Conservation (phyloP, 352 stramenopile species). For the Globisporangium nodosum region DNA sequence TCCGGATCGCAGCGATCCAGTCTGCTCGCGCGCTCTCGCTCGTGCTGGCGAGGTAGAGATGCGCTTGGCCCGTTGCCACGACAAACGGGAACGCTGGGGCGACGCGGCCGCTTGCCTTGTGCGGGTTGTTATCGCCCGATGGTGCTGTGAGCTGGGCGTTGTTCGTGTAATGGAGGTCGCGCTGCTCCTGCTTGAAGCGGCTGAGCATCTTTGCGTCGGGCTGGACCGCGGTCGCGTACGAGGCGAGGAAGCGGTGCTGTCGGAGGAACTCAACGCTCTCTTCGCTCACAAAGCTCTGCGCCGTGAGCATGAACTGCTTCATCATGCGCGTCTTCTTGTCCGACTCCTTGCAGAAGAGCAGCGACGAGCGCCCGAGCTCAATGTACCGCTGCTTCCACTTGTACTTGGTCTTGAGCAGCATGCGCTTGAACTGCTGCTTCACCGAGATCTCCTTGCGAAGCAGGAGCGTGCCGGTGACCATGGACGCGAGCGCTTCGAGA, state of each 20-base stretch:
- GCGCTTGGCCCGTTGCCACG: constrained; percentile 46
- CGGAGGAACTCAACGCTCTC: constrained; percentile 52
- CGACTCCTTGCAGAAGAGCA: constrained; percentile 46
- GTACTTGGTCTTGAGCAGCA: constrained; percentile 59
- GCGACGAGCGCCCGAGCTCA: constrained; percentile 45
- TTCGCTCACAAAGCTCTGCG: constrained; percentile 45
- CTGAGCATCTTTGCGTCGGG: constrained; percentile 27
- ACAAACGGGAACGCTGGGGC: constrained; percentile 46
- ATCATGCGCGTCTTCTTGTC: constrained; percentile 41
- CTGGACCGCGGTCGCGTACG: constrained; percentile 33
- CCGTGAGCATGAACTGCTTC: constrained; percentile 66
- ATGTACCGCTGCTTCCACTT: constrained; percentile 52
- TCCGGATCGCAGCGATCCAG: constrained; percentile 56
- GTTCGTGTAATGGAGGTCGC: constrained; percentile 18
- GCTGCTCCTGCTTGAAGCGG: constrained; percentile 23
- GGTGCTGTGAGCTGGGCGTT: neutral
- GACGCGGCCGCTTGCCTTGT: constrained; percentile 11
- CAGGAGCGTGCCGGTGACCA: constrained; percentile 44
- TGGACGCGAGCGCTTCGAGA: constrained; percentile 39
- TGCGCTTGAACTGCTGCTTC: constrained; percentile 45
- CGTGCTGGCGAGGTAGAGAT: constrained; percentile 38
- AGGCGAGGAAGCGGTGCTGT: constrained; percentile 25
- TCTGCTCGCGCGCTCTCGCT: constrained; percentile 44
- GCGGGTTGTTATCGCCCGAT: neutral
- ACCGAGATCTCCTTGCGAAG: constrained; percentile 44